phyloP scores from a whole-genome alignment of 345 rosid genomes.

The Firmiana major region DNA sequence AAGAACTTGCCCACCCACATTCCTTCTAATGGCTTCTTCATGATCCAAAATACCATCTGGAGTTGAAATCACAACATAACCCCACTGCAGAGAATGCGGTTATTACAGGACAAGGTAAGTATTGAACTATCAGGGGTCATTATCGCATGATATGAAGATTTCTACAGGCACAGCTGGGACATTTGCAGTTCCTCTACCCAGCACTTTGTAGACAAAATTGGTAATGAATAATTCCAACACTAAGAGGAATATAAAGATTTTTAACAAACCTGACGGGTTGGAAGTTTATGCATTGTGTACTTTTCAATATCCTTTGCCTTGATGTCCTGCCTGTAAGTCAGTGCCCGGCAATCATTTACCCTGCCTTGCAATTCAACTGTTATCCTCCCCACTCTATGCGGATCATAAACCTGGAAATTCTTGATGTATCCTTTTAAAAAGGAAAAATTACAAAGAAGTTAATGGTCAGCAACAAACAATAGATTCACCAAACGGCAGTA shows the following conservation, averaged over 20 bases:
- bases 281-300: constrained; percentile 65
- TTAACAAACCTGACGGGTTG: constrained; percentile 71
- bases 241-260: background rate
- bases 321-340: constrained; percentile 83
- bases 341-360: constrained; percentile 76
- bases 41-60: constrained; percentile 95
- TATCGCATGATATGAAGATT: background rate
- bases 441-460: background rate
- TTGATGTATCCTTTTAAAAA: constrained; percentile 60
- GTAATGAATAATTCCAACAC: background rate
- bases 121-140: background rate
- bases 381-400: constrained; percentile 84
- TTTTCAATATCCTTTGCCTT: constrained; percentile 65
- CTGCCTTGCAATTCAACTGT: constrained; percentile 85
- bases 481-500: background rate
- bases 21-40: constrained; percentile 72
- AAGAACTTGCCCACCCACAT: constrained; percentile 89
- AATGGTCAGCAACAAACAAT: background rate
- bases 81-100: constrained; percentile 55
- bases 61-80: constrained; percentile 85
- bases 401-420: constrained; percentile 67
- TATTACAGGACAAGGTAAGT: background rate
- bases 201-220: background rate
- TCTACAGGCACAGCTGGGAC: background rate
- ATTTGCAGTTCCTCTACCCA: too few species aligned